phyloP scores from a whole-genome alignment of 805 yeast genomes.

The Spathaspora sp. region DNA sequence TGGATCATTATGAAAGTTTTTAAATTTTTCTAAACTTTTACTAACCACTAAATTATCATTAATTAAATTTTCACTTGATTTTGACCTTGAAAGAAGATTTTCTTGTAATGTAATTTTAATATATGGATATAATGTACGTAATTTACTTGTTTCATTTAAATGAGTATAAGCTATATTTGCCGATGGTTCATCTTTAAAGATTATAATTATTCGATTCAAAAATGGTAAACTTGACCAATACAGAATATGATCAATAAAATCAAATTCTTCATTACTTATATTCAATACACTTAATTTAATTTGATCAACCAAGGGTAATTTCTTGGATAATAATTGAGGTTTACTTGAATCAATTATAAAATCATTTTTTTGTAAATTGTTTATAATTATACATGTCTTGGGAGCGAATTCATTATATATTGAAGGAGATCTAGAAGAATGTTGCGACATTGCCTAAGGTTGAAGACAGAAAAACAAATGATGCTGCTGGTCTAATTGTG shows the following conservation, averaged over 20 bases:
- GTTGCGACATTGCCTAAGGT: neutral
- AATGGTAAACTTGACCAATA: slow-evolving; percentile 40
- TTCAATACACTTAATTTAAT: slow-evolving; percentile 30
- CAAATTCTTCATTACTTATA: slow-evolving; percentile 17
- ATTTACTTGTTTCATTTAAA: slow-evolving; percentile 11
- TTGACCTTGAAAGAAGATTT: slow-evolving; percentile 32
- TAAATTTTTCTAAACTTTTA: slow-evolving; percentile 22
- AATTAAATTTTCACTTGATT: slow-evolving; percentile 22
- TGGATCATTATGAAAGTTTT: slow-evolving; percentile 13
- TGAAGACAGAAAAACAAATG: too few species aligned
- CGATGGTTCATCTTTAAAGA: slow-evolving; percentile 26
- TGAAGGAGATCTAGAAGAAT: slow-evolving; percentile 1
- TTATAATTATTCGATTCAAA: slow-evolving; percentile 32
- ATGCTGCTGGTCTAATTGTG: neutral
- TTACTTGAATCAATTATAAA: slow-evolving; percentile 15
- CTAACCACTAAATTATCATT: slow-evolving; percentile 18
- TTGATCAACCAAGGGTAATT: slow-evolving; percentile 30
- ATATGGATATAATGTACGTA: slow-evolving; percentile 7
- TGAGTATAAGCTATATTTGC: slow-evolving; percentile 22
- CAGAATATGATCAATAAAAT: slow-evolving; percentile 21
- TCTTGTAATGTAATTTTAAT: slow-evolving; percentile 34
- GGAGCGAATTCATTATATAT: neutral
- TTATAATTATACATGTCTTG: slow-evolving; percentile 34
- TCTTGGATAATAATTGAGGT: slow-evolving; percentile 2
- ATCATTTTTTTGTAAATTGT: slow-evolving; percentile 27